A percentile compares a stretch with the other conserved stretches of the same genome.
Conservation (phyloP, 2,329 filamentous ascomycete species). For the Trematosphaeria pertusa region DNA sequence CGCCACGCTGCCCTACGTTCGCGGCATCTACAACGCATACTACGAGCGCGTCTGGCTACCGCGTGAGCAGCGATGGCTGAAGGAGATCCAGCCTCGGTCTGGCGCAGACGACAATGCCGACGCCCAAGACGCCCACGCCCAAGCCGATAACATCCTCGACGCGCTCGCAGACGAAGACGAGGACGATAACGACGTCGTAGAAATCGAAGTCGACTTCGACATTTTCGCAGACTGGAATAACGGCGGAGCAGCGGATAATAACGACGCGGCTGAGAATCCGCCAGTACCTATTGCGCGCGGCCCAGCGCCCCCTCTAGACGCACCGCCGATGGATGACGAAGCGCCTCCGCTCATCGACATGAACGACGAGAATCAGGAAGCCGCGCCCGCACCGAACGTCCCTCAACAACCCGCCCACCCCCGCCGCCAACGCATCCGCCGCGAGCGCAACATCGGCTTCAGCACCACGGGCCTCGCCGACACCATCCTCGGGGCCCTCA, state of each 20-base stretch:
- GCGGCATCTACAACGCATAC: slow-evolving; percentile 67
- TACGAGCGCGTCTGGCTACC: slow-evolving; percentile 67
- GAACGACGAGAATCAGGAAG: slow-evolving; percentile 21
- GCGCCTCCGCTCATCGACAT: slow-evolving; percentile 15
- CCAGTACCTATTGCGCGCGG: slow-evolving; percentile 34
- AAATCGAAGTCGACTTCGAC: slow-evolving; percentile 48
- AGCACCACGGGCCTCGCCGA: slow-evolving; percentile 64
- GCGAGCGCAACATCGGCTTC: slow-evolving; percentile 59
- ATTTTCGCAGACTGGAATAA: slow-evolving; percentile 56
- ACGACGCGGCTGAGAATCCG: slow-evolving; percentile 48
- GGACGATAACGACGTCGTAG: slow-evolving; percentile 53
- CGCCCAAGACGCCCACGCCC: slow-evolving; percentile 14
- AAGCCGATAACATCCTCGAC: slow-evolving; percentile 18
- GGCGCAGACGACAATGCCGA: slow-evolving; percentile 37
- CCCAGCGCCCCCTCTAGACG: slow-evolving; percentile 39
- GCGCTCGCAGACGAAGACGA: slow-evolving; percentile 31
- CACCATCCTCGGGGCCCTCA: slow-evolving; percentile 70
- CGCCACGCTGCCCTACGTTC: slow-evolving; percentile 70
- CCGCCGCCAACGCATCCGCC: slow-evolving; percentile 40
- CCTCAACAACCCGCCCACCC: slow-evolving; percentile 28
- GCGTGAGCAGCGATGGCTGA: slow-evolving; percentile 66
- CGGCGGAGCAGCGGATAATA: slow-evolving; percentile 38
- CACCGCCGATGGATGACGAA: slow-evolving; percentile 39
- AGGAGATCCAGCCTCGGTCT: slow-evolving; percentile 66
- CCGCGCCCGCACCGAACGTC: slow-evolving; percentile 40